phyloP scores from a whole-genome alignment of 805 yeast species.

The Starmerella sirachaensis region DNA sequence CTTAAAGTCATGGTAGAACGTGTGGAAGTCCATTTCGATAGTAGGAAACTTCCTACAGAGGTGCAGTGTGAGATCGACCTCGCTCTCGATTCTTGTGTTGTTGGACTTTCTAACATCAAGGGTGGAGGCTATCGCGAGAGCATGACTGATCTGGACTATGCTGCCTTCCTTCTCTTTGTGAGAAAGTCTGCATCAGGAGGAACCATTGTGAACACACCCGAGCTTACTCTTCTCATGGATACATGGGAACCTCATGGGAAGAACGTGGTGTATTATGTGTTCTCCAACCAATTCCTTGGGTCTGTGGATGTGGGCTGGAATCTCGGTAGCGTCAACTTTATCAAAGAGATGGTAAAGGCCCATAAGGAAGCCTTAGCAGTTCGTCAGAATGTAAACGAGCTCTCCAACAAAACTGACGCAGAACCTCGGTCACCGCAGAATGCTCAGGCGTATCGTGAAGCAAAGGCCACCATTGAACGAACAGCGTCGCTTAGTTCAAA shows the following conservation, averaged over 20 bases:
- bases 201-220: slow-evolving; percentile 65
- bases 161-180: slow-evolving; percentile 40
- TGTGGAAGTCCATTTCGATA: slow-evolving; percentile 24
- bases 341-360: slow-evolving; percentile 83
- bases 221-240: slow-evolving; percentile 60
- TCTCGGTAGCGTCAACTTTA: slow-evolving; percentile 77
- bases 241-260: slow-evolving; percentile 42
- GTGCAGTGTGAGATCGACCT: slow-evolving; percentile 42
- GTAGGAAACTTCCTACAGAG: slow-evolving; percentile 21
- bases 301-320: slow-evolving; percentile 90
- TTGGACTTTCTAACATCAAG: slow-evolving; percentile 54
- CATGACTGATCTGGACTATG: slow-evolving; percentile 36
- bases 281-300: slow-evolving; percentile 69
- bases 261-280: slow-evolving; percentile 52
- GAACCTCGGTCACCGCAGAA: background rate
- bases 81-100: slow-evolving; percentile 47
- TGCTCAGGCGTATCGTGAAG: slow-evolving; percentile 13
- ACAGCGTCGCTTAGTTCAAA: background rate
- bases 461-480: slow-evolving; percentile 9
- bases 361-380: slow-evolving; percentile 34
- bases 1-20: slow-evolving; percentile 34
- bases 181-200: slow-evolving; percentile 65
- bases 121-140: slow-evolving; percentile 37
- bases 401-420: background rate
- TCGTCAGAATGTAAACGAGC: slow-evolving; percentile 12